These are phyloP conservation scores for Crucibulum laeve DNA, from an alignment of 768 basidiomycete genomes.

Conservation along the genomic window DNA sequence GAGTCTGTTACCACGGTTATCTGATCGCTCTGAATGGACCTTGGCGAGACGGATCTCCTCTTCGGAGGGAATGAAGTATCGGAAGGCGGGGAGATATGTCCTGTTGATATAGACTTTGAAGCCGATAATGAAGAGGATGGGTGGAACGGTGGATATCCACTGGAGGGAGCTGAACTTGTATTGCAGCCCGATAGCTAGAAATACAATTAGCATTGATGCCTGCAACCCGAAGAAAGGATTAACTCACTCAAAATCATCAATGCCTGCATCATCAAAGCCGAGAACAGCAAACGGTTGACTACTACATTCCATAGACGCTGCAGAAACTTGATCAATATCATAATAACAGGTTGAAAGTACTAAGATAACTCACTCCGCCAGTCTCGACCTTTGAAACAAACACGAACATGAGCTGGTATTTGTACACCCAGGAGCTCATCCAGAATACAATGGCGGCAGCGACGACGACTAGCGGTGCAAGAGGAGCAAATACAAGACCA, in stretches of 20 bases:
- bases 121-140: slow-evolving; percentile 66
- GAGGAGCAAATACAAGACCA: slow-evolving; percentile 88
- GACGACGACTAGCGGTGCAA: slow-evolving; percentile 86
- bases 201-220: slow-evolving; percentile 7
- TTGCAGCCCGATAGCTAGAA: slow-evolving; percentile 79
- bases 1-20: slow-evolving; percentile 68
- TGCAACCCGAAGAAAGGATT: background rate
- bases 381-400: slow-evolving; percentile 86
- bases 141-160: slow-evolving; percentile 85
- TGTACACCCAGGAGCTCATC: slow-evolving; percentile 85
- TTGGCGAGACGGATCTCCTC: slow-evolving; percentile 71
- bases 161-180: slow-evolving; percentile 67
- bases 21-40: slow-evolving; percentile 74
- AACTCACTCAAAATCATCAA: slow-evolving; percentile 82
- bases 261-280: slow-evolving; percentile 81
- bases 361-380: slow-evolving; percentile 70
- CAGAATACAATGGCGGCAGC: slow-evolving; percentile 86
- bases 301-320: slow-evolving; percentile 94
- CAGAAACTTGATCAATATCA: background rate
- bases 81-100: slow-evolving; percentile 64
- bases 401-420: slow-evolving; percentile 97
- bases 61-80: slow-evolving; percentile 80
- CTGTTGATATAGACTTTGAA: slow-evolving; percentile 87
- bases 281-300: slow-evolving; percentile 80
- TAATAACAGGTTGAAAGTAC: background rate